These are phyloP conservation scores for Priceomyces melissophilus DNA, from an alignment of 805 yeast species.

Conservation along the genomic window DNA sequence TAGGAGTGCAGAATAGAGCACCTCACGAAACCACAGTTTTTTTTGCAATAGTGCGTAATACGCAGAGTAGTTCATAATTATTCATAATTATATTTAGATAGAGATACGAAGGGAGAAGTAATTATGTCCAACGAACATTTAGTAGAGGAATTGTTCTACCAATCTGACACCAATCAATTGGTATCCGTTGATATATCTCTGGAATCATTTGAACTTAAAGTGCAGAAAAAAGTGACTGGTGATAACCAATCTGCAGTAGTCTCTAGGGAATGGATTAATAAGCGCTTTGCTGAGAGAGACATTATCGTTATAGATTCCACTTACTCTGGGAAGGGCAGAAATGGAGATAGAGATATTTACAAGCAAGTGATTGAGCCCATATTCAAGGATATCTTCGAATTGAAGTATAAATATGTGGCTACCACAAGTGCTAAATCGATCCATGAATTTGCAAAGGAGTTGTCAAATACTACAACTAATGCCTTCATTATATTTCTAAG, in stretches of 20 bases:
- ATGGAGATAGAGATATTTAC: slow-evolving; percentile 34
- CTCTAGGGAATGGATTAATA: not conserved
- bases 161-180: not conserved
- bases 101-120: not conserved
- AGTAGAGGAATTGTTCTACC: not conserved
- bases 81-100: not conserved
- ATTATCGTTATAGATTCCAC: slow-evolving; percentile 44
- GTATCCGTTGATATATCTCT: not conserved
- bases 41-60: not conserved
- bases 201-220: not conserved
- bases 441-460: slow-evolving; percentile 30
- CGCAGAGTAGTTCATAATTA: not conserved
- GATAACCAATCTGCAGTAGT: not conserved
- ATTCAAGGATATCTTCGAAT: slow-evolving; percentile 28
- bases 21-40: too few relatives aligned
- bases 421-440: slow-evolving; percentile 43
- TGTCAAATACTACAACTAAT: slow-evolving; percentile 15
- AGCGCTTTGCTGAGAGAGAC: not conserved
- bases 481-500: slow-evolving; percentile 61
- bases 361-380: slow-evolving; percentile 44
- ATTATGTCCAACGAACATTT: not conserved
- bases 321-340: slow-evolving; percentile 46
- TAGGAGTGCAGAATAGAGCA: too few relatives aligned
- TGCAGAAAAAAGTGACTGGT: not conserved
- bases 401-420: slow-evolving; percentile 38